phyloP scores from a whole-genome alignment of 208 protist genomes.

The Trypanosoma grayi region DNA sequence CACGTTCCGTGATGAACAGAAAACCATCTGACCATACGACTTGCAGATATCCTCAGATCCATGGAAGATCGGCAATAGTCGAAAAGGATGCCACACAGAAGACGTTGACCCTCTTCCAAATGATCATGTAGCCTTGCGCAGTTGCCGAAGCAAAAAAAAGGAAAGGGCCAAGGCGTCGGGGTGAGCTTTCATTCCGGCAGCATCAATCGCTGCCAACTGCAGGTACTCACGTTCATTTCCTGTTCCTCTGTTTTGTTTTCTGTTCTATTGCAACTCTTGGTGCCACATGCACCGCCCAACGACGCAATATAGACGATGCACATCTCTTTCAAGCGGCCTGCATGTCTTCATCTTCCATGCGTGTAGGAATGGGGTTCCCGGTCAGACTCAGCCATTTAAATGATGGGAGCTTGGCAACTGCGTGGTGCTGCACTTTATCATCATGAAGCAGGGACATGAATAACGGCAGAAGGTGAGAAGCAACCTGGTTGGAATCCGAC shows the following conservation, averaged over 20 bases:
- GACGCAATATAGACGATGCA: not conserved
- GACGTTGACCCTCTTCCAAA: slow-evolving; percentile 1
- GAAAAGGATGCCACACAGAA: slow-evolving; percentile 5
- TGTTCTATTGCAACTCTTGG: too few species aligned
- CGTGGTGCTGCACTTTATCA: not conserved
- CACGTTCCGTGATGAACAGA: not conserved
- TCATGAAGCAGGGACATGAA: not conserved
- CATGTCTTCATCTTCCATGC: not conserved
- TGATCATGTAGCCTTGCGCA: not conserved
- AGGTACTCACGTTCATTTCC: not conserved
- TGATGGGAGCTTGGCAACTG: not conserved
- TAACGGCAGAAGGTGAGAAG: not conserved
- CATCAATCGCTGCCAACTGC: not conserved
- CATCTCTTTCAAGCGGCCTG: not conserved
- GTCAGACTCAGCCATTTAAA: not conserved
- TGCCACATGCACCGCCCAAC: too few species aligned
- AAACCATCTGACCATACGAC: slow-evolving; percentile 6
- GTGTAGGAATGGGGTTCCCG: slow-evolving; percentile 3
- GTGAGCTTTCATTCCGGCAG: slow-evolving; percentile 2
- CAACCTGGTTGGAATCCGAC: slow-evolving; percentile 1
- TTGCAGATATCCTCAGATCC: not conserved
- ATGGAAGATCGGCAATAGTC: slow-evolving; percentile 3
- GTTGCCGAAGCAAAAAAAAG: too few species aligned
- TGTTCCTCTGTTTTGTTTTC: too few species aligned
- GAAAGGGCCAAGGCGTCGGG: not conserved